Percentiles rank a stretch among this genome's conserved stretches.
Evolutionary conservation across 345 rosid species (phyloP).

Genomic region (Schrenkiella parvula): DNA sequence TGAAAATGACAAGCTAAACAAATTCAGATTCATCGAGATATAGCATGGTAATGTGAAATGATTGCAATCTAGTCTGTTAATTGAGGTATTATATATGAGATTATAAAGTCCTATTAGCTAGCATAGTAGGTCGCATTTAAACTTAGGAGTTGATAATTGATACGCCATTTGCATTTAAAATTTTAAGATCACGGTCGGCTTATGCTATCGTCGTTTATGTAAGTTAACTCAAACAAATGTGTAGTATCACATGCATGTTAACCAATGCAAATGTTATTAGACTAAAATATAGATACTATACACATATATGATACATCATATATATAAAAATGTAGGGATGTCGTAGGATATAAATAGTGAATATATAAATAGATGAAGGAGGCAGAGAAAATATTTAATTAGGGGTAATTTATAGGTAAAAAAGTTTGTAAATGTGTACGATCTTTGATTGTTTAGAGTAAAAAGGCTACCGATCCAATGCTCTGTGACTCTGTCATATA

Average conservation of each 20-base stretch:
- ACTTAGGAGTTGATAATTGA: background rate
- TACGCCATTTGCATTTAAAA: background rate
- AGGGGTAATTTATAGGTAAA: background rate
- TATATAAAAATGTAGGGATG: background rate
- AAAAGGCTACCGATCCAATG: constrained; percentile 38
- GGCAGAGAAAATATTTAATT: background rate
- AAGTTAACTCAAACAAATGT: background rate
- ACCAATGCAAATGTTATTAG: background rate
- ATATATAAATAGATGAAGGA: background rate
- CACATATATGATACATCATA: background rate
- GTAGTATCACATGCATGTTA: constrained; percentile 11
- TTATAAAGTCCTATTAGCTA: background rate
- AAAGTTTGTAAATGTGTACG: constrained; percentile 4
- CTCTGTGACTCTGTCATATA: constrained; percentile 18
- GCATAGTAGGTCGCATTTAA: background rate
- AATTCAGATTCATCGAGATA: background rate
- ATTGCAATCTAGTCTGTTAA: background rate
- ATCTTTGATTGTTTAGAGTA: constrained; percentile 18
- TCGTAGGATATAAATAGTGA: background rate
- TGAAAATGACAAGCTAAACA: constrained; percentile 6
- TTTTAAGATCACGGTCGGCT: background rate
- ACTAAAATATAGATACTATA: background rate
- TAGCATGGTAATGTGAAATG: background rate
- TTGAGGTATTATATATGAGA: background rate
- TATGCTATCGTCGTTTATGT: background rate